These are phyloP conservation scores for Wickerhamomyces canadensis DNA, from an alignment of 805 yeast genomes.

Conservation along the genomic window DNA sequence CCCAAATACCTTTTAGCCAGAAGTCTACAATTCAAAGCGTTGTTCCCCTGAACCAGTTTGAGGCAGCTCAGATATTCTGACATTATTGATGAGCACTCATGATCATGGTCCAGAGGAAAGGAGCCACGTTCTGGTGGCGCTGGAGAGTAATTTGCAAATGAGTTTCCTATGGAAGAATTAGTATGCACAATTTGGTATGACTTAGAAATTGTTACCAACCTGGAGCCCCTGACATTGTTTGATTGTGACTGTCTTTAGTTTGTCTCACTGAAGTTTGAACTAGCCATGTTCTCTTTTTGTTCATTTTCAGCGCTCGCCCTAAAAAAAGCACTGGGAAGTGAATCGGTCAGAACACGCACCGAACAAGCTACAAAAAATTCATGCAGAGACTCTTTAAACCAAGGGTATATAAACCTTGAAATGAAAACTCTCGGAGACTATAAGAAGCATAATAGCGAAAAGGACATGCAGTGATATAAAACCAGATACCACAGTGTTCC, in stretches of 20 bases:
- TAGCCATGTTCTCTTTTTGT: neutral
- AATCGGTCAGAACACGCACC: too few species aligned
- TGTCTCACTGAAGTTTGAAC: neutral
- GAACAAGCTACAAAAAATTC: too few species aligned
- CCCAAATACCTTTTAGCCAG: slow-evolving; percentile 76
- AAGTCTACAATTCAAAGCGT: slow-evolving; percentile 86
- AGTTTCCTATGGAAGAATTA: slow-evolving; percentile 38
- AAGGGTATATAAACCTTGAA: too few species aligned
- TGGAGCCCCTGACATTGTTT: slow-evolving; percentile 1
- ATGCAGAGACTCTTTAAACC: too few species aligned
- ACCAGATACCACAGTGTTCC: too few species aligned
- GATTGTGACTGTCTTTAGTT: neutral
- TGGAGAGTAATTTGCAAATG: slow-evolving; percentile 53
- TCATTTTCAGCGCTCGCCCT: slow-evolving; percentile 17
- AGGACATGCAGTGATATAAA: too few species aligned
- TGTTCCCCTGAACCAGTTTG: slow-evolving; percentile 69
- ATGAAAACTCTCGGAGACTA: too few species aligned
- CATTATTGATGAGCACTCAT: slow-evolving; percentile 78
- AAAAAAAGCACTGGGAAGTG: too few species aligned
- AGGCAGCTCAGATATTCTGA: slow-evolving; percentile 70
- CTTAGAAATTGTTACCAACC: too few species aligned
- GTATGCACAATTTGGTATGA: too few species aligned
- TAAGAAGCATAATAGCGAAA: too few species aligned
- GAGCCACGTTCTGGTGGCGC: slow-evolving; percentile 97
- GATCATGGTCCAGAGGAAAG: slow-evolving; percentile 87